Evolutionary conservation across 805 yeast species (phyloP).

Genomic region (Lachancea sp.): DNA sequence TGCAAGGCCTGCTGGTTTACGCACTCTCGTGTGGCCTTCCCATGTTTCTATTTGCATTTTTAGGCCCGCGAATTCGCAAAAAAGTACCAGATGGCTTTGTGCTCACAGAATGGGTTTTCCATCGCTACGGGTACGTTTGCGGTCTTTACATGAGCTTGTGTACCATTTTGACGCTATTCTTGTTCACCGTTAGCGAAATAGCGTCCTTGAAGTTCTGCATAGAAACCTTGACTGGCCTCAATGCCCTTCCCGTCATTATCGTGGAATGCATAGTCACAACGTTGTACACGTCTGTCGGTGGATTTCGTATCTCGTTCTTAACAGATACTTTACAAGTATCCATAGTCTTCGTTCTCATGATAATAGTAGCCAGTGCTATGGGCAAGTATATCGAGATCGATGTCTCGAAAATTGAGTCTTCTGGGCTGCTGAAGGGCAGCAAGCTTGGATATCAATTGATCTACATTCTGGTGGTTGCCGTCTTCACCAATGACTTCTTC

Average conservation of each 20-base stretch:
- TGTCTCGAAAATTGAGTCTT: constrained; percentile 52
- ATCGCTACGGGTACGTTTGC: constrained; percentile 66
- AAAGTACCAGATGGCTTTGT: constrained; percentile 88
- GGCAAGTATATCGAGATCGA: constrained; percentile 63
- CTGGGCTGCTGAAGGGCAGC: constrained; percentile 58
- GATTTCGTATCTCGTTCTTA: constrained; percentile 79
- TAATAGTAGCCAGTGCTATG: constrained; percentile 72
- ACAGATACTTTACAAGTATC: constrained; percentile 85
- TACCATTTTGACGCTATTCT: constrained; percentile 76
- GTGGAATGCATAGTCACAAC: constrained; percentile 84
- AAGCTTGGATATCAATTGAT: constrained; percentile 84
- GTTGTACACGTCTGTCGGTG: constrained; percentile 81
- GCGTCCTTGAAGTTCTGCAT: constrained; percentile 75
- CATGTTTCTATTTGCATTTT: constrained; percentile 69
- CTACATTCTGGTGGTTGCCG: constrained; percentile 78
- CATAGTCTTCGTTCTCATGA: constrained; percentile 56
- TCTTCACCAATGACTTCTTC: constrained; percentile 84
- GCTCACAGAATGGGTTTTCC: constrained; percentile 89
- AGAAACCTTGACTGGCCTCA: constrained; percentile 67
- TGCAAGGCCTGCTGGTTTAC: constrained; percentile 82
- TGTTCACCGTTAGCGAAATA: constrained; percentile 83
- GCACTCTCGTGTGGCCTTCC: constrained; percentile 77
- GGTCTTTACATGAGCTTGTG: constrained; percentile 72
- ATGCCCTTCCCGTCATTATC: constrained; percentile 74
- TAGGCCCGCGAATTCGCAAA: constrained; percentile 75